Evolutionary conservation across 139 green algal genomes (phyloP), one percentile per base, ranked within the genome.

Genomic region (Chlamydomonas schloesseri): DNA sequence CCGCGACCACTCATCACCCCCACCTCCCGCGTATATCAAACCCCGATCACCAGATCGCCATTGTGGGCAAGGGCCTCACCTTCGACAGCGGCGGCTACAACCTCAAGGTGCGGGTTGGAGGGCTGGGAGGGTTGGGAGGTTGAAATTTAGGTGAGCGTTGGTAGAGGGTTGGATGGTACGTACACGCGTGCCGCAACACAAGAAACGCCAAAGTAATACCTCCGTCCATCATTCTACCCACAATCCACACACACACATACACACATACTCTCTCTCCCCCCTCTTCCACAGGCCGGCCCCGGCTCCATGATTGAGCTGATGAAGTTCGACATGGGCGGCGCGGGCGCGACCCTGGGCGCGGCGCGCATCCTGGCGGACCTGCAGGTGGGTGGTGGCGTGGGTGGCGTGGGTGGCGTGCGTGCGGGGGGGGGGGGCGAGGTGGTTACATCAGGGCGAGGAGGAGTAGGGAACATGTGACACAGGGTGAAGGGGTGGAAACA

Each of bases 31-130:
- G n/a, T n/a, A n/a, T n/a, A n/a, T n/a, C n/a, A n/a, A n/a, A 50
- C 8, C 42, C 42, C 42, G 5, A 50, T 50, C 42, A n/a, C n/a
- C n/a, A 50, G 42, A 8, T 50, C 42, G 97, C 90, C 0, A 88
- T 99, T 8, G 93, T 99, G 29, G 97, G 97, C 84, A 99, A 99
- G 96, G 82, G 96, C 64, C 84, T 98, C 36, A 98, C 95, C 1
- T 98, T 99, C 83, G 96, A 99, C 92, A 94, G 78, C 71, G 96
- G 97, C 17, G 98, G 98, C 67, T 99, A 99, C 94, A 99, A 99
- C 92, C 84, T 99, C 78, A 99, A 99, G 93, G 96, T 84, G 94
- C 89, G 50, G 60, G 57, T 26, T 34, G 28, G 28, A 70, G 62
- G 62, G 28, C 26, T 26, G 58, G 58, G 58, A 4, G 28, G 58